These are phyloP conservation scores for Malassezia pachydermatis DNA, from an alignment of 1,284 basidiomycete species.

Conservation along the genomic window DNA sequence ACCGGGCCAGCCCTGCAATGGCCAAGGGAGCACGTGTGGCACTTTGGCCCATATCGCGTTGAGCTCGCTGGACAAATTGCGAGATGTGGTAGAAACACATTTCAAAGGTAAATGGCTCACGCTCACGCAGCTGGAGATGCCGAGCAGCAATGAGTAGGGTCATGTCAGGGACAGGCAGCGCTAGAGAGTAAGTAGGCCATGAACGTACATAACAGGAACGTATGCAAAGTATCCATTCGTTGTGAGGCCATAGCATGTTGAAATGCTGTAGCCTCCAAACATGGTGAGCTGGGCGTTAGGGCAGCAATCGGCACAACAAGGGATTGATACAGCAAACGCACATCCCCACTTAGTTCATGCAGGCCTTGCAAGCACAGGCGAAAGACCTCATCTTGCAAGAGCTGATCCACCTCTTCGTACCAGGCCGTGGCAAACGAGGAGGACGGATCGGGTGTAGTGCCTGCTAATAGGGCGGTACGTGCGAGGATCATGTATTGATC, in stretches of 20 bases:
- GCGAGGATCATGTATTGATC: constrained; percentile 24
- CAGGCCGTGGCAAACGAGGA: not conserved
- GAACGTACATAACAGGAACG: constrained; percentile 4
- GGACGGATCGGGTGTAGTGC: not conserved
- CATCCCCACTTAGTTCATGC: constrained; percentile 29
- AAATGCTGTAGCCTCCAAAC: constrained; percentile 13
- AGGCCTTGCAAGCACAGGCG: constrained; percentile 19
- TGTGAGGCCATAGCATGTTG: constrained; percentile 14
- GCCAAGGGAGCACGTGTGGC: not conserved
- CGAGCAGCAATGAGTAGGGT: constrained; percentile 37
- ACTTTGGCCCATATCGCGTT: constrained; percentile 6
- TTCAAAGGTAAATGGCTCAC: constrained; percentile 44
- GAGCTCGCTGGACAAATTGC: constrained; percentile 23
- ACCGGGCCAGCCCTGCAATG: constrained; percentile 1
- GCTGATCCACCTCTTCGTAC: not conserved
- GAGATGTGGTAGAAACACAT: constrained; percentile 36
- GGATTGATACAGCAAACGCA: constrained; percentile 22
- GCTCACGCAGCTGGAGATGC: constrained; percentile 34
- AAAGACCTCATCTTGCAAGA: constrained; percentile 19
- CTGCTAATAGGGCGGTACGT: constrained; percentile 17
- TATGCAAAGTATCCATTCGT: constrained; percentile 11
- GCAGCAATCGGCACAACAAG: constrained; percentile 13
- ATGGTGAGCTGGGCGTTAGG: not conserved
- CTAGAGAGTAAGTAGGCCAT: constrained; percentile 16
- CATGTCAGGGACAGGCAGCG: constrained; percentile 35